These are phyloP conservation scores for Pterothamnion heteromorphum DNA, from an alignment of 31 red algal genomes.

Conservation along the genomic window DNA sequence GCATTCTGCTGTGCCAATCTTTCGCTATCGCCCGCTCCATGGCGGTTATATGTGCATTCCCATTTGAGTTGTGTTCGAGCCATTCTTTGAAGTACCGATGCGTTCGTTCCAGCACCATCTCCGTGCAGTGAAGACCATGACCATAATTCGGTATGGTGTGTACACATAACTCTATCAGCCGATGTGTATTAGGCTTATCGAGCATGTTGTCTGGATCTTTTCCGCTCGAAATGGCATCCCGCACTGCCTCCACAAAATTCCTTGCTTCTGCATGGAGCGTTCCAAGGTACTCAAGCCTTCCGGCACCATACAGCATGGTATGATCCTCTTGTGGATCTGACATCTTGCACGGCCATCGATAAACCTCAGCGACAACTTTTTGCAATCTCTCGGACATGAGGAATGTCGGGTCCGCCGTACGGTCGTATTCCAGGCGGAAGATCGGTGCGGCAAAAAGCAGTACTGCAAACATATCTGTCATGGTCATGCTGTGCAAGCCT, in stretches of 20 bases:
- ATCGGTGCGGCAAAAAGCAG: not conserved
- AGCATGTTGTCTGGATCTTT: not conserved
- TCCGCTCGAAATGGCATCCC: not conserved
- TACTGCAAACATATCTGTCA: not conserved
- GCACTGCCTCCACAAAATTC: not conserved
- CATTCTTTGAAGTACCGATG: conserved; percentile 12
- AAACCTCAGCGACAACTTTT: not conserved
- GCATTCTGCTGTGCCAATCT: not conserved
- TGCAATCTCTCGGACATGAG: not conserved
- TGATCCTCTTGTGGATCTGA: not conserved
- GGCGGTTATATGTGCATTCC: no score
- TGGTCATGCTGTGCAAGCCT: not conserved
- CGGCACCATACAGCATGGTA: not conserved
- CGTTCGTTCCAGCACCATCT: not conserved
- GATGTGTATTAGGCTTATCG: conserved; percentile 5
- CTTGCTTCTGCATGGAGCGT: not conserved
- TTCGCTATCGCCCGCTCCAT: not conserved
- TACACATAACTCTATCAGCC: not conserved
- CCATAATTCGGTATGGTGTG: not conserved
- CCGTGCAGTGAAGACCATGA: not conserved
- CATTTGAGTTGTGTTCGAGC: not conserved
- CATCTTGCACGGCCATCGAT: not conserved
- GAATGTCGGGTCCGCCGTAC: not conserved
- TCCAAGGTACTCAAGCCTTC: not conserved
- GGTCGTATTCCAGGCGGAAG: not conserved